Evolutionary conservation across 2,329 filamentous ascomycete species (phyloP), one percentile per base, ranked within the genome.

Genomic region (Trichocomaceae sp.): DNA sequence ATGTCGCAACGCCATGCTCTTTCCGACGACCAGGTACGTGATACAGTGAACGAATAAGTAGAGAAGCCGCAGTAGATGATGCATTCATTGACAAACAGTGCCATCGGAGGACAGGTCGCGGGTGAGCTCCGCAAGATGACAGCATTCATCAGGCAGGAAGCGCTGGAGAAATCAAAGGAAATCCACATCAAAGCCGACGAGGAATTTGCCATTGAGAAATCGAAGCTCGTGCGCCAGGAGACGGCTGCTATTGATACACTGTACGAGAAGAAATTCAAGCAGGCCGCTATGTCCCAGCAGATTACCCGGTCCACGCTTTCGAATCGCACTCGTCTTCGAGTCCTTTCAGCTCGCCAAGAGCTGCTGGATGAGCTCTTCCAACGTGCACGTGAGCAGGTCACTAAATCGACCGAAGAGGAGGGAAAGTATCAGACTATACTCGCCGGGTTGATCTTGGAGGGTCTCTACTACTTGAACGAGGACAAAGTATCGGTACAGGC

Each of bases 41-140:
- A 20, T n/a, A 47, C 58, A 55, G 57, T 57, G 54, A 58, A 47
- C 13, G 4, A 7, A 57, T 58, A 35, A 3, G 31, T 3, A 35
- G 31, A 35, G 31, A 8, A 35, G 31, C 12, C 12, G 13, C 31
- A 26, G 23, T 3, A 26, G n/a, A n/a, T n/a, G n/a, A 35, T 4
- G 13, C 31, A 15, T 35, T 13, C 15, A 57, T 58, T 59, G 39
- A 50, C 55, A 57, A 56, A 55, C 31, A 49, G 20, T n/a, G 58
- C 57, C 53, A 59, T 59, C 55, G 58, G 60, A 55, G 56, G 45
- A 31, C 57, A 97, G 90, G 93, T 99, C 82, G 86, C 88, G 77
- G 86, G 89, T 77, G 93, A 99, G 84, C 88, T 99, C 77, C 91
- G 89, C 82, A 99, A 99, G 84, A 99, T 99, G 93, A 97, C 93